Base-by-base conservation (phyloP, 139 green algal species). In the Chlamydomonas schloesseri region DNA sequence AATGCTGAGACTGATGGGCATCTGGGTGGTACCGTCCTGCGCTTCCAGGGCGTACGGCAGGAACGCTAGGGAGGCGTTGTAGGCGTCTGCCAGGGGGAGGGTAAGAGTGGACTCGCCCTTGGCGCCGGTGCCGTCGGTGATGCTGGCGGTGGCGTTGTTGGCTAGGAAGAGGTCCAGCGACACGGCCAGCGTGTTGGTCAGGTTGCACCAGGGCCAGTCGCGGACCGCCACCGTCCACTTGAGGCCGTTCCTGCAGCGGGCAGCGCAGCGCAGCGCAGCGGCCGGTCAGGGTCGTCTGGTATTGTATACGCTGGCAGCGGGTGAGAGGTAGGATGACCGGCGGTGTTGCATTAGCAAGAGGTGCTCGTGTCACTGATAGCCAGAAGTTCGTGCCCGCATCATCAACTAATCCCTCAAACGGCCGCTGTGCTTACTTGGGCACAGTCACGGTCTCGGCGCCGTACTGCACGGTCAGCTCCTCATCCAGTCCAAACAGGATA, bases 131-230 rank as follows among this genome's bases (percentile, higher is more conserved):
- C 20, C 18, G 55, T 23, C 55, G 21, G 20, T 62, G 55, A 62
- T 11, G 10, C 9, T 17, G 24, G 42, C 71, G 1, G 47, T 50
- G 50, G 29, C 73, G 73, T 80, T 80, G 73, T 67, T 46, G 14
- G 47, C 15, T 13, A 83, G 77, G 33, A 60, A 13, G 36, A 83
- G 62, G 37, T 46, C 17, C 11, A 83, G 77, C 18, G 62, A 31
- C 20, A 83, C 46, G 5, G 18, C 15, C 23, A 83, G 77, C 29
- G 60, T 55, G 60, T 83, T 42, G 62, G 37, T 50, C 29, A 64
- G 57, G 37, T 73, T 73, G 77, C 77, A 83, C 28, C 73, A 83
- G 46, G 77, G 77, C 77, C 77, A 83, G 77, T 83, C 71, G 17
- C 37, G 18, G 11, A 60, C 71, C 42, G 77, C 64, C 23, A 83